A percentile compares a stretch with the other conserved stretches of the same genome.
Evolutionary conservation across 768 basidiomycete species (phyloP).

Genomic region (Saitozyma sp.): DNA sequence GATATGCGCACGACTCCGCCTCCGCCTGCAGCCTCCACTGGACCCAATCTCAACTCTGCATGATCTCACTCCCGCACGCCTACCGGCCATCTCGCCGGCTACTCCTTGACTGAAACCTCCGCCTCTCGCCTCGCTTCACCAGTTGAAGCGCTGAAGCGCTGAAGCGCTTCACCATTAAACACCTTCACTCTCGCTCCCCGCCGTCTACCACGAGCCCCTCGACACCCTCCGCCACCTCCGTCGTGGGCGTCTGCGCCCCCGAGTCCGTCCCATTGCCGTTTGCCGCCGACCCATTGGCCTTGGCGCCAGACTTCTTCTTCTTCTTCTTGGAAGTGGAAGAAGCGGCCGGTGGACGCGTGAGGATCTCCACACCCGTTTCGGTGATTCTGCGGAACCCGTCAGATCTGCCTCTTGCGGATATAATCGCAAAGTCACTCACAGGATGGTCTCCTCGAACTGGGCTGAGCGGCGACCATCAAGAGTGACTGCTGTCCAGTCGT

Average conservation of each 20-base stretch:
- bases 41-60: no score
- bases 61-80: no score
- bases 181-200: no score
- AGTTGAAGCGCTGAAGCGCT: no score
- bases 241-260: constrained; percentile 16
- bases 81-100: no score
- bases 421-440: constrained; percentile 62
- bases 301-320: constrained; percentile 21
- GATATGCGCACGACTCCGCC: no score
- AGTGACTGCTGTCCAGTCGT: constrained; percentile 96
- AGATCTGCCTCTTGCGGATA: background rate
- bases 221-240: constrained; percentile 24
- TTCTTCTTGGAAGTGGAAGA: constrained; percentile 18
- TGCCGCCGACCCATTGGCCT: constrained; percentile 8
- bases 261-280: constrained; percentile 3
- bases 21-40: no score
- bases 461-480: constrained; percentile 85
- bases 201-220: background rate
- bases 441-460: constrained; percentile 94
- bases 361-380: constrained; percentile 81
- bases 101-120: no score
- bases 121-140: no score
- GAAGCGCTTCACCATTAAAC: no score
- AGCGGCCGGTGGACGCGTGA: constrained; percentile 59
- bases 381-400: constrained; percentile 65